A percentile compares a stretch with the other conserved stretches of the same genome.
phyloP scores from a whole-genome alignment of 768 basidiomycete genomes.

The Leccinum aurantiacum region DNA sequence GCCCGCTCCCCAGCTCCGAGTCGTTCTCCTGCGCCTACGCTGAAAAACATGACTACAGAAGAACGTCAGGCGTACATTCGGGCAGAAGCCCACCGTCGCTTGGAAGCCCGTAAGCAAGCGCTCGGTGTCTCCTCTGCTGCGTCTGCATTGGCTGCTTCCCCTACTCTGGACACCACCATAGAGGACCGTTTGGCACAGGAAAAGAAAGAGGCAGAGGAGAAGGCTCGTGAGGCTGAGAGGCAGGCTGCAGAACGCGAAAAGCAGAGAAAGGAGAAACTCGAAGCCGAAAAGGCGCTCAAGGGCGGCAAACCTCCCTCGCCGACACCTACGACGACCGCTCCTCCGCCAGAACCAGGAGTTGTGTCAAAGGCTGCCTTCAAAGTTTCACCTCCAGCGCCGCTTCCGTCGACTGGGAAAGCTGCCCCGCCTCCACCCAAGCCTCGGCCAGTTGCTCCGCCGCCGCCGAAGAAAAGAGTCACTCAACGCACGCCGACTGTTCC shows the following conservation, averaged over 20 bases:
- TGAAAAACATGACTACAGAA: slow-evolving; percentile 79
- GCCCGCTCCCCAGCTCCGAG: slow-evolving; percentile 43
- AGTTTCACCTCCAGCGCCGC: not conserved
- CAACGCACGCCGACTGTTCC: slow-evolving; percentile 21
- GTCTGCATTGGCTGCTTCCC: slow-evolving; percentile 36
- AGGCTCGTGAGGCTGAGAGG: slow-evolving; percentile 71
- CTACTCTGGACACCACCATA: slow-evolving; percentile 72
- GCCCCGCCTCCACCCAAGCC: slow-evolving; percentile 37
- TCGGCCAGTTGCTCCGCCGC: slow-evolving; percentile 38
- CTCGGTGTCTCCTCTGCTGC: slow-evolving; percentile 65
- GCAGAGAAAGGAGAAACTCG: slow-evolving; percentile 68
- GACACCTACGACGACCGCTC: slow-evolving; percentile 46
- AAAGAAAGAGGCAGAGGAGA: slow-evolving; percentile 89
- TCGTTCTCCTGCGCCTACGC: slow-evolving; percentile 58
- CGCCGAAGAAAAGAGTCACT: slow-evolving; percentile 21
- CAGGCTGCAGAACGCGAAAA: slow-evolving; percentile 80
- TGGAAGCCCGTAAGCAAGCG: slow-evolving; percentile 82
- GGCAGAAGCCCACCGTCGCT: slow-evolving; percentile 76
- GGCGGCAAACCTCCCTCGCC: slow-evolving; percentile 43
- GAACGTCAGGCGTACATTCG: slow-evolving; percentile 78
- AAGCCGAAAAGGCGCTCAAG: slow-evolving; percentile 67
- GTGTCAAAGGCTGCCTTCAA: slow-evolving; percentile 23
- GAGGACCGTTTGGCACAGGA: slow-evolving; percentile 85
- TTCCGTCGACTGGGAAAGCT: slow-evolving; percentile 34
- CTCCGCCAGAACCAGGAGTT: slow-evolving; percentile 36